Conservation (phyloP, 1,139 yeast species). For the Zygosaccharomyces pseudobailii region DNA sequence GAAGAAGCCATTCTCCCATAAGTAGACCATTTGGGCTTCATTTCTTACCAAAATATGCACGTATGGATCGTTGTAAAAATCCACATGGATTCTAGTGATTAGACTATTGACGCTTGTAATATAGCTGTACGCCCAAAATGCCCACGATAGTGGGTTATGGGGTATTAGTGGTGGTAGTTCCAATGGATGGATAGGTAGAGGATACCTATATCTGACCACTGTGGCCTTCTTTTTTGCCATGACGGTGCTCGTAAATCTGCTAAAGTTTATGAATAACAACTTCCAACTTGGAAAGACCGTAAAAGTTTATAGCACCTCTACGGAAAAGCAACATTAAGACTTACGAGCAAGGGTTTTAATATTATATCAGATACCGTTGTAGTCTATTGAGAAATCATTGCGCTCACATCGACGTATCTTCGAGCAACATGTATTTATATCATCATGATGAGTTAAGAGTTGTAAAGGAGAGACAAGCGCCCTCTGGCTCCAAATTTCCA, state of each 20-base stretch:
- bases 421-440: slow-evolving; percentile 44
- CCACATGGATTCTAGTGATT: slow-evolving; percentile 16
- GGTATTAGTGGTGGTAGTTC: slow-evolving; percentile 45
- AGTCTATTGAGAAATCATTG: slow-evolving; percentile 87
- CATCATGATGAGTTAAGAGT: slow-evolving; percentile 41
- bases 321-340: too few relatives aligned
- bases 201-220: slow-evolving; percentile 33
- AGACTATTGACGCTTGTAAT: slow-evolving; percentile 19
- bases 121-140: slow-evolving; percentile 40
- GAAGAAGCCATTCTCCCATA: slow-evolving; percentile 88
- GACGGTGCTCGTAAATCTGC: not conserved
- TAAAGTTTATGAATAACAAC: not conserved
- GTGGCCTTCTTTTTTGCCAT: slow-evolving; percentile 35
- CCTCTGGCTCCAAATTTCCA: not conserved
- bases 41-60: slow-evolving; percentile 39
- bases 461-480: not conserved
- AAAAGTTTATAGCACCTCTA: too few relatives aligned
- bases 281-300: not conserved
- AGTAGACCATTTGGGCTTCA: slow-evolving; percentile 44
- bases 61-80: slow-evolving; percentile 16
- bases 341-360: not conserved
- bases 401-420: slow-evolving; percentile 65
- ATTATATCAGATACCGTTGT: slow-evolving; percentile 96
- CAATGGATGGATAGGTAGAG: slow-evolving; percentile 40
- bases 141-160: slow-evolving; percentile 62